Evolutionary conservation across 1,284 basidiomycete genomes (phyloP).

Genomic region (Ceratobasidium sp.): DNA sequence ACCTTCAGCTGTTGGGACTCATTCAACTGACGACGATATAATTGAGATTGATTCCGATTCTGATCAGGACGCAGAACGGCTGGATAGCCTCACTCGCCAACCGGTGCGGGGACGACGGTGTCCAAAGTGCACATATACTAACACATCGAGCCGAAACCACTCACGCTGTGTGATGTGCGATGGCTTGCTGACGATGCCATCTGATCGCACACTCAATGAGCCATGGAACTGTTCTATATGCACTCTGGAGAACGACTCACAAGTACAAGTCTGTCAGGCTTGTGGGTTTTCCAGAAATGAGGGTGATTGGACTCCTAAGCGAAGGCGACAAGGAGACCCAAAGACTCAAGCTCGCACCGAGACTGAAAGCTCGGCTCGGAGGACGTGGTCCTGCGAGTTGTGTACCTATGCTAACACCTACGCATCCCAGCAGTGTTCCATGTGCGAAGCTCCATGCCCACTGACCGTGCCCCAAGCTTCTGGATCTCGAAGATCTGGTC

Average conservation of each 20-base stretch:
- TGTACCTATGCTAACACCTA: constrained; percentile 76
- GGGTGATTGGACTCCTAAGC: constrained; percentile 16
- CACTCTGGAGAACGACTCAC: constrained; percentile 5
- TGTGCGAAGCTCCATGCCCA: constrained; percentile 63
- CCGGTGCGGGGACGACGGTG: not conserved
- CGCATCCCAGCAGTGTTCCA: constrained; percentile 63
- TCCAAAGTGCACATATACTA: constrained; percentile 34
- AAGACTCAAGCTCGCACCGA: not conserved
- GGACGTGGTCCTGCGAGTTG: constrained; percentile 43
- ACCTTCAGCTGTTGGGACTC: not conserved
- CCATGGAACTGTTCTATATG: constrained; percentile 67
- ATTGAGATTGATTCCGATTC: constrained; percentile 25
- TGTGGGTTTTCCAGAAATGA: constrained; percentile 22
- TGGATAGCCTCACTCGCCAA: not conserved
- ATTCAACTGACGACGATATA: not conserved
- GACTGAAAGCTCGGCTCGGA: not conserved
- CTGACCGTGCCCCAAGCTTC: constrained; percentile 27
- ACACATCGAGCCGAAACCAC: constrained; percentile 17
- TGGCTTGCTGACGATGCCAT: not conserved
- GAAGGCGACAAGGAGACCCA: not conserved
- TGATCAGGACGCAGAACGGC: constrained; percentile 4
- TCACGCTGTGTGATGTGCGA: constrained; percentile 31
- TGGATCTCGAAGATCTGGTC: not conserved
- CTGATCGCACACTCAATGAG: not conserved
- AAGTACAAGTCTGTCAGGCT: constrained; percentile 7